Evolutionary conservation across 139 green algal species (phyloP).

Genomic region (Coelastrella sp.): DNA sequence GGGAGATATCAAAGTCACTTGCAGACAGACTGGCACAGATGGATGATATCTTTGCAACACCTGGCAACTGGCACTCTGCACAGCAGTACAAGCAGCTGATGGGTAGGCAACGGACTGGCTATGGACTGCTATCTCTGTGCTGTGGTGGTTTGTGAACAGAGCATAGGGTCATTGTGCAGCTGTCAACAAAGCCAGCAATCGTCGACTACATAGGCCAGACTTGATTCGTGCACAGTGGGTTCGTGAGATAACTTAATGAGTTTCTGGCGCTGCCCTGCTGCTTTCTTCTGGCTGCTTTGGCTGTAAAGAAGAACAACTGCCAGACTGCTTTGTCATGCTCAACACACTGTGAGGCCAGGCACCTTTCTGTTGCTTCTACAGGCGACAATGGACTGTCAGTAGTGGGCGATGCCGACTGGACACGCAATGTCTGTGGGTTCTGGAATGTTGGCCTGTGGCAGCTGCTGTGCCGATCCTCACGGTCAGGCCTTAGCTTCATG

Average conservation of each 20-base stretch:
- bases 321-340: too few relatives aligned
- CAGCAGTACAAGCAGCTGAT: constrained; percentile 36
- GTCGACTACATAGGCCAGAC: too few relatives aligned
- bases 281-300: too few relatives aligned
- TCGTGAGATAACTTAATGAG: too few relatives aligned
- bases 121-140: background rate
- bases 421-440: constrained; percentile 29
- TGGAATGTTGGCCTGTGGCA: constrained; percentile 23
- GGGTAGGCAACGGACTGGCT: background rate
- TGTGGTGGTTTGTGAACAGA: too few relatives aligned
- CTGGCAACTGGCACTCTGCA: constrained; percentile 41
- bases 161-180: too few relatives aligned
- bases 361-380: background rate
- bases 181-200: too few relatives aligned
- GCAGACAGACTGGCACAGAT: constrained; percentile 3
- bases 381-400: background rate
- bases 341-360: too few relatives aligned
- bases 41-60: constrained; percentile 29
- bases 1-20: background rate
- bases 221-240: too few relatives aligned
- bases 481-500: background rate
- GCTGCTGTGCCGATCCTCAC: constrained; percentile 16
- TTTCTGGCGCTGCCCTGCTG: too few relatives aligned
- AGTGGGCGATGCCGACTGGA: constrained; percentile 19
- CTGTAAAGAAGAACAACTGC: too few relatives aligned